phyloP scores from a whole-genome alignment of 75 land plant genomes.

The Cupressus sempervirens region DNA sequence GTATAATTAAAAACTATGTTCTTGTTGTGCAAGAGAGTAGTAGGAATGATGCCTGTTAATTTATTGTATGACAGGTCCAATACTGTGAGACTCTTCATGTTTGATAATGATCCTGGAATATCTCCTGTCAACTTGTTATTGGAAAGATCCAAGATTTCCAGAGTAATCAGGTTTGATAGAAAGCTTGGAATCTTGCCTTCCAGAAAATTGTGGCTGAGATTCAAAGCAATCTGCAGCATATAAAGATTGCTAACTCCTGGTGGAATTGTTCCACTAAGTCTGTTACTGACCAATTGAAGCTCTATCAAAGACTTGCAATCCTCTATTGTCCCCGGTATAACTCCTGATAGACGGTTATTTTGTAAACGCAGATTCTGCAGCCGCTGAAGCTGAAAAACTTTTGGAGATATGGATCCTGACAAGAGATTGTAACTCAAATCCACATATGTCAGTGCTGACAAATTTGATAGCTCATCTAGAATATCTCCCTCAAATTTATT shows the following conservation, averaged over 20 bases:
- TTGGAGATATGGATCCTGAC: constrained; percentile 24
- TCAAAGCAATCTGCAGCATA: constrained; percentile 9
- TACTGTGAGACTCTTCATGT: background rate
- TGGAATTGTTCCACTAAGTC: constrained; percentile 8
- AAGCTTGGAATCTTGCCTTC: background rate
- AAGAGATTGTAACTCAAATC: constrained; percentile 35
- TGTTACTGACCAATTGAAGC: constrained; percentile 47
- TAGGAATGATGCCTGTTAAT: constrained; percentile 19
- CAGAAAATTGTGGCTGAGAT: constrained; percentile 4
- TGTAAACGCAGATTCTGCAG: constrained; percentile 26
- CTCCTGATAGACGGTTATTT: constrained; percentile 26
- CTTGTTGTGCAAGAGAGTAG: background rate
- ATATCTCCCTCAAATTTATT: background rate
- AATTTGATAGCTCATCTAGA: background rate
- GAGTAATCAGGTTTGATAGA: background rate
- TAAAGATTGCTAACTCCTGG: background rate
- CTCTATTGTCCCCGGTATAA: constrained; percentile 25
- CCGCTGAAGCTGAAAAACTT: constrained; percentile 17
- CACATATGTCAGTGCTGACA: background rate
- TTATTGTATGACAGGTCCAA: constrained; percentile 25
- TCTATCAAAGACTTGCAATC: constrained; percentile 17
- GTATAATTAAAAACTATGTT: background rate
- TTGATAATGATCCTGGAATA: background rate
- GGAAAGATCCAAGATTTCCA: constrained; percentile 8
- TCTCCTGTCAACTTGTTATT: background rate